These are phyloP conservation scores for Mrakia gelida DNA, from an alignment of 768 basidiomycete species.

Conservation along the genomic window DNA sequence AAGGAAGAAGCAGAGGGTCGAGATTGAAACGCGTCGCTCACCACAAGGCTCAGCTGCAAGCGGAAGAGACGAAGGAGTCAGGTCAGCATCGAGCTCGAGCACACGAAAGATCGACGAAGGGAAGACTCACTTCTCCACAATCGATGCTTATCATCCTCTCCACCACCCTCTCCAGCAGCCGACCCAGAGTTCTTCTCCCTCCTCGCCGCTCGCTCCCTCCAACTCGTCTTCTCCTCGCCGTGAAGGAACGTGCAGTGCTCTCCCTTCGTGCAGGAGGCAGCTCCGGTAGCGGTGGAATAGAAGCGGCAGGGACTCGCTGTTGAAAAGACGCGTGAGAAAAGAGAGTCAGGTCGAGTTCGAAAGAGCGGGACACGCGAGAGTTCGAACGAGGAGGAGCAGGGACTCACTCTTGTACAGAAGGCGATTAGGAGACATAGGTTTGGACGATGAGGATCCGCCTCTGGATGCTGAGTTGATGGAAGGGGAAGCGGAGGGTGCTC, in stretches of 20 bases:
- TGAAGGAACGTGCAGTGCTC: constrained; percentile 20
- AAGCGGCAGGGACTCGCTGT: constrained; percentile 7
- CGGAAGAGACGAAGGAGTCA: background rate
- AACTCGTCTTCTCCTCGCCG: background rate
- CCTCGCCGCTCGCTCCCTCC: background rate
- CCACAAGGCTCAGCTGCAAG: constrained; percentile 1
- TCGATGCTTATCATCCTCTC: constrained; percentile 18
- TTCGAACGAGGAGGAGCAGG: background rate
- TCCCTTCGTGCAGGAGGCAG: constrained; percentile 23
- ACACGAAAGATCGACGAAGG: background rate
- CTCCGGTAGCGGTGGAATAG: background rate
- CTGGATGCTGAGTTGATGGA: background rate
- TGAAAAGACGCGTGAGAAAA: background rate
- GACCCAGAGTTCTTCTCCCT: background rate
- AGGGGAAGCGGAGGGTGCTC: background rate
- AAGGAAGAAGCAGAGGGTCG: too few species aligned
- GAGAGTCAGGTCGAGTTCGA: background rate
- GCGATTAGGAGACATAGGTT: constrained; percentile 12
- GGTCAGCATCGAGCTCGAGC: background rate
- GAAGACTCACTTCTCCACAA: constrained; percentile 2
- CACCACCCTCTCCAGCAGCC: background rate
- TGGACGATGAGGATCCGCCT: background rate
- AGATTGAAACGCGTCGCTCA: background rate
- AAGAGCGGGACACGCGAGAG: too few species aligned
- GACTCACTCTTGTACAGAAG: constrained; percentile 15